Base-by-base conservation (phyloP, 2,329 filamentous ascomycete genomes). In the Xylaria sp. region DNA sequence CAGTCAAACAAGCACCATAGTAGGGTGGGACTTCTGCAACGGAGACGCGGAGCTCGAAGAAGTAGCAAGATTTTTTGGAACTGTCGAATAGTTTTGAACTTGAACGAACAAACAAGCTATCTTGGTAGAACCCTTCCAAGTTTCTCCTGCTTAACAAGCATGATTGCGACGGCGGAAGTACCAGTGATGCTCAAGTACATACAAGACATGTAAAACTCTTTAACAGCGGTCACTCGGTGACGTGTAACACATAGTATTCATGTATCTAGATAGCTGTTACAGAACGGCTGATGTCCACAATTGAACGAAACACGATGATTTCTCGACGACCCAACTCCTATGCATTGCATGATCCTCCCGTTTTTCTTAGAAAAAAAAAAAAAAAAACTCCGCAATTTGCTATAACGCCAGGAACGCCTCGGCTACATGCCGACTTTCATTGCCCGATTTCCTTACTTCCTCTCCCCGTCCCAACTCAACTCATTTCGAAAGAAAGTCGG, bases 21-120 rank as follows among this genome's bases (percentile, higher is more conserved):
- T 98, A 0, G 96, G 94, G 0, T 99, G 96, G 96, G 96, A 99
- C 79, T 99, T 98, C 84, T 96, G 94, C 67, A 93, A 94, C 73
- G 91, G 89, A 4, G 94, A 99, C 72, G 81, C 87, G 63, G 91
- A 97, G 73, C 87, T 97, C 61, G 88, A 93, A 63, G 90, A 93
- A 76, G 92, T 91, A 7, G 89, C 89, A 71, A 86, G 87, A 41
- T 97, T 97, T 77, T 97, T 97, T 78, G 89, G 85, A 61, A 85
- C 87, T 2, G 83, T 90, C 48, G 86, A 88, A 65, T 87, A 78
- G 43, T 25, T n/a, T 10, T 18, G 13, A 6, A 15, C 1, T 10
- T 2, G n/a, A n/a, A n/a, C n/a, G n/a, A 36, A 2, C 28, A 30
- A 23, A 36, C n/a, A n/a, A 20, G 23, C 13, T 43, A 30, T 23